phyloP scores from a whole-genome alignment of 164 flowering plant genomes.

The Vitis cinerea region DNA sequence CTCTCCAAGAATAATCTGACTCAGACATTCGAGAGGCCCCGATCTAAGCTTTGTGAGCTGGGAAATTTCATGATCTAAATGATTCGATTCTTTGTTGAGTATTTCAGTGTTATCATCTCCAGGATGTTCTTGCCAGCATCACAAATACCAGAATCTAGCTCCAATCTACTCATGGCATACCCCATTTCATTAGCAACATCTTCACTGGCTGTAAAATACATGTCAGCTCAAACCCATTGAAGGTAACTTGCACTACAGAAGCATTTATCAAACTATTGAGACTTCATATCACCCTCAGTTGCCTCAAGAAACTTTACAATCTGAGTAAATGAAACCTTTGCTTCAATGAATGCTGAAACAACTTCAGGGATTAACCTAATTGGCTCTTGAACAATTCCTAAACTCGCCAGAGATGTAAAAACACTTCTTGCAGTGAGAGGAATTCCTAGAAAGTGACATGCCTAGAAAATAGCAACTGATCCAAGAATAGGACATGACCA shows the following conservation, averaged over 20 bases:
- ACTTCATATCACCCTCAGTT: conserved; percentile 1
- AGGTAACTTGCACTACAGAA: not conserved
- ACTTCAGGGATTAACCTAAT: conserved; percentile 39
- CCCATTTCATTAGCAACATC: not conserved
- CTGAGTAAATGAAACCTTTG: no score
- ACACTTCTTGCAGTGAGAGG: conserved; percentile 26
- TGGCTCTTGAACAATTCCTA: conserved; percentile 44
- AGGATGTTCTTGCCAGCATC: conserved; percentile 16
- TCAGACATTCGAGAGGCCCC: no score
- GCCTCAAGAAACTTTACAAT: no score
- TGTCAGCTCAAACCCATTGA: conserved; percentile 8
- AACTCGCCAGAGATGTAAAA: conserved; percentile 39
- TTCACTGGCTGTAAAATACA: conserved; percentile 14
- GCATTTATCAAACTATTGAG: not conserved
- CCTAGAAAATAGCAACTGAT: no score
- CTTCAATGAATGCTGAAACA: conserved; percentile 7
- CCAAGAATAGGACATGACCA: no score
- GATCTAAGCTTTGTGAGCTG: no score
- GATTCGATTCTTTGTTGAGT: conserved; percentile 11
- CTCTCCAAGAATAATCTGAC: no score
- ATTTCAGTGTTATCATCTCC: conserved; percentile 18
- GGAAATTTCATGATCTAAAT: no score
- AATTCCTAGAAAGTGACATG: no score
- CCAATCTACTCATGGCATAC: no score
- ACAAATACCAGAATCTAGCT: not conserved